Evolutionary conservation across 2,329 filamentous ascomycete genomes (phyloP), one percentile per base, ranked within the genome.

Genomic region (Phoma sp.): DNA sequence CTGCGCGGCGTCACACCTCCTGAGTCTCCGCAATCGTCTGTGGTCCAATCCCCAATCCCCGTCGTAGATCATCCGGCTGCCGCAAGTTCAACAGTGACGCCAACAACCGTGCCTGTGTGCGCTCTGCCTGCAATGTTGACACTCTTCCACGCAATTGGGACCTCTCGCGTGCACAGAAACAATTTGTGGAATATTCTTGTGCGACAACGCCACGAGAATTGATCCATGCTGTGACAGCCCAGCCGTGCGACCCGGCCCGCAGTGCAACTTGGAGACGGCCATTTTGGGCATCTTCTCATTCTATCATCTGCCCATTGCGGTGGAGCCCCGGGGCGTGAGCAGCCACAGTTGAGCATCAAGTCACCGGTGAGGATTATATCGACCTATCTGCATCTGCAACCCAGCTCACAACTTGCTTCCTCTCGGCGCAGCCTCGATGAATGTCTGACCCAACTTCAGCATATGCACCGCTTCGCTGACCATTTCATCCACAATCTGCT

Each of bases 401-500:
- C 10, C 7, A 39, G 6, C 47, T 33, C 67, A 75, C 56, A 76
- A 53, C 62, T 74, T 76, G 38, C 71, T 75, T 46, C 47, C 47
- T 14, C 40, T 23, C 22, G 52, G 46, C 25, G 46, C 52, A 29
- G 52, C 52, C 32, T 58, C 61, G 33, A 75, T 68, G 57, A 68
- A 76, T 36, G 67, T 69, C 57, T 73, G 68, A 4, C 73, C 73
- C 37, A 75, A 18, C 59, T 55, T 70, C 55, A 77, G 56, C 70
- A 74, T 75, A 13, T 74, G 71, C 36, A 76, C 67, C 27, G 73
- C 73, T 54, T 74, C 73, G 40, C 57, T 42, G 8, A 96, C 90
- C 91, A 98, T 97, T 62, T 96, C 91, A 57, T 87, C 83, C n/a
- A 98, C 87, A 78, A 98, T 96, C 60, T 88, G 83, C 41, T 80